phyloP scores from a whole-genome alignment of 129 eudicot genomes.

The Chrysanthemum seticuspe region DNA sequence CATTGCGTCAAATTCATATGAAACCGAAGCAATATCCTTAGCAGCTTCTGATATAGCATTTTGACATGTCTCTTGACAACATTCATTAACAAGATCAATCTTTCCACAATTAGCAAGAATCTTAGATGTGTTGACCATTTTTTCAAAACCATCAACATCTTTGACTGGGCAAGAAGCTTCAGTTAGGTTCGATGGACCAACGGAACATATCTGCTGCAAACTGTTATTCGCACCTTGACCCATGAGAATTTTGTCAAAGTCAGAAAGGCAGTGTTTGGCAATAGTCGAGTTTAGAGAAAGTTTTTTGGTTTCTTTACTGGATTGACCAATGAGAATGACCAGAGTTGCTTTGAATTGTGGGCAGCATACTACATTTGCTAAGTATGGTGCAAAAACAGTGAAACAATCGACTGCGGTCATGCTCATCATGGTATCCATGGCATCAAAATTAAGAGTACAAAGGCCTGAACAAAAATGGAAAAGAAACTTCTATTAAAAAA shows the following conservation, averaged over 20 bases:
- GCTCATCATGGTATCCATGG: constrained; percentile 65
- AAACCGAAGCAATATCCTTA: constrained; percentile 55
- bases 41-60: constrained; percentile 82
- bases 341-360: constrained; percentile 90
- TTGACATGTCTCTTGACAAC: constrained; percentile 89
- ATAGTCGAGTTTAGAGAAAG: constrained; percentile 72
- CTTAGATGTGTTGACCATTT: constrained; percentile 61
- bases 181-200: constrained; percentile 68
- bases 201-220: constrained; percentile 66
- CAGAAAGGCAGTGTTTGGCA: constrained; percentile 75
- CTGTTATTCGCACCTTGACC: constrained; percentile 83
- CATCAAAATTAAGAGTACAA: constrained; percentile 66
- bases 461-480: constrained; percentile 45
- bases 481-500: not conserved
- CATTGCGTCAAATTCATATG: constrained; percentile 47
- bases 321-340: constrained; percentile 82
- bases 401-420: constrained; percentile 81
- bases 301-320: constrained; percentile 60
- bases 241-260: constrained; percentile 70
- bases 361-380: constrained; percentile 94
- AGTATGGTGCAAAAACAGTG: constrained; percentile 73
- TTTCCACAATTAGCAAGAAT: constrained; percentile 78
- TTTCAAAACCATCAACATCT: constrained; percentile 74
- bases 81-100: constrained; percentile 83
- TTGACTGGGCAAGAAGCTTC: constrained; percentile 92